These are phyloP conservation scores for Geotrichum aggregatum DNA, from an alignment of 1,139 yeast genomes.

Conservation along the genomic window DNA sequence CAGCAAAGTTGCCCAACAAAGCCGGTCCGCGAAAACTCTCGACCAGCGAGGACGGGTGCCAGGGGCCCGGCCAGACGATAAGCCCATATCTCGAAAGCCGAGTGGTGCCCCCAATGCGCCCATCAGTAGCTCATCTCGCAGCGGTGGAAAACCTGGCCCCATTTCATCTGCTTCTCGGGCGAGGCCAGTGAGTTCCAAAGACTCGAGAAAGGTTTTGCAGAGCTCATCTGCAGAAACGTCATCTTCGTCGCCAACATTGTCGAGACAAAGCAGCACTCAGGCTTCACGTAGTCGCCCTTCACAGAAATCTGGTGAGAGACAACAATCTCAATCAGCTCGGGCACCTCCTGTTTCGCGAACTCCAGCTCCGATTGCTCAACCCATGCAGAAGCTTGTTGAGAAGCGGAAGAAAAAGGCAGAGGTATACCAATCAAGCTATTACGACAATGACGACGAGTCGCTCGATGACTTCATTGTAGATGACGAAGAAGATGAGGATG, in stretches of 20 bases:
- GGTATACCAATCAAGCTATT: neutral
- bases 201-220: neutral
- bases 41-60: conserved; percentile 1
- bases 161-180: conserved; percentile 7
- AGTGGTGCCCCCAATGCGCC: neutral
- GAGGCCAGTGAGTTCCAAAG: conserved; percentile 5
- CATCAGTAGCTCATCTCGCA: conserved; percentile 2
- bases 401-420: conserved; percentile 21
- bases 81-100: conserved; percentile 5
- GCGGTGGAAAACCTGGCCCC: conserved; percentile 3
- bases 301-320: neutral
- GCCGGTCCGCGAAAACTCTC: neutral
- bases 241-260: no score
- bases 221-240: neutral
- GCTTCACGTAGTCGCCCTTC: neutral
- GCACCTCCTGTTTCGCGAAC: conserved; percentile 14
- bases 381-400: conserved; percentile 31
- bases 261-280: neutral
- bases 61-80: neutral
- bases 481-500: conserved; percentile 35
- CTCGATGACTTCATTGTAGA: conserved; percentile 39
- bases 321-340: neutral
- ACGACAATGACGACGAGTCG: conserved; percentile 33
- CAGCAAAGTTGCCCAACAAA: conserved; percentile 12
- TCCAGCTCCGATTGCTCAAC: conserved; percentile 36